These are phyloP conservation scores for Tolypocladium pustulatum DNA, from an alignment of 2,329 filamentous ascomycete genomes.

Conservation along the genomic window DNA sequence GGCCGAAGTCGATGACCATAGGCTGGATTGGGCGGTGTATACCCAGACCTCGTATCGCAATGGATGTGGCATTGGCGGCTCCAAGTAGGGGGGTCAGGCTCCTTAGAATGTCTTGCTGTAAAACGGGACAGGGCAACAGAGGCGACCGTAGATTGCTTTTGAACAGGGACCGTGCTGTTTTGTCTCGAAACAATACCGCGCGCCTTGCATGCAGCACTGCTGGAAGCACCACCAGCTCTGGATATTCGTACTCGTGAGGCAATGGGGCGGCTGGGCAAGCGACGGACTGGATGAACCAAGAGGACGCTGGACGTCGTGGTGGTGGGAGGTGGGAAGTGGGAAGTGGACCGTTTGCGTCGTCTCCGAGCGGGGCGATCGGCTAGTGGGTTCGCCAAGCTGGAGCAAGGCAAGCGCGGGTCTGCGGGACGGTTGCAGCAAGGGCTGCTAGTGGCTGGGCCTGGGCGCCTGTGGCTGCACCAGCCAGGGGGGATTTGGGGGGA, in stretches of 20 bases:
- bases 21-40: not conserved
- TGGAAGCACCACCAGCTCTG: not conserved
- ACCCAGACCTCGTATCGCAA: not conserved
- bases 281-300: not conserved
- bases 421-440: not conserved
- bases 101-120: not conserved
- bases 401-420: not conserved
- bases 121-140: not conserved
- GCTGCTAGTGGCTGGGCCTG: not conserved
- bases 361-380: not conserved
- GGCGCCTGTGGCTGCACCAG: not conserved
- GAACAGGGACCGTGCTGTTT: not conserved
- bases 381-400: not conserved
- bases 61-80: not conserved
- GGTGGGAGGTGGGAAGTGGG: not conserved
- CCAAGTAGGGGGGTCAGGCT: not conserved
- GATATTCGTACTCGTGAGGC: too few species aligned
- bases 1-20: not conserved
- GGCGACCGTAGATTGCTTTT: not conserved
- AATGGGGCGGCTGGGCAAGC: not conserved
- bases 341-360: not conserved
- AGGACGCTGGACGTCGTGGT: not conserved
- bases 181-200: not conserved
- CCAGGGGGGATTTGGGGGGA: not conserved
- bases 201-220: not conserved